Evolutionary conservation across 2,329 filamentous ascomycete genomes (phyloP).

Genomic region (Helotiales sp.): DNA sequence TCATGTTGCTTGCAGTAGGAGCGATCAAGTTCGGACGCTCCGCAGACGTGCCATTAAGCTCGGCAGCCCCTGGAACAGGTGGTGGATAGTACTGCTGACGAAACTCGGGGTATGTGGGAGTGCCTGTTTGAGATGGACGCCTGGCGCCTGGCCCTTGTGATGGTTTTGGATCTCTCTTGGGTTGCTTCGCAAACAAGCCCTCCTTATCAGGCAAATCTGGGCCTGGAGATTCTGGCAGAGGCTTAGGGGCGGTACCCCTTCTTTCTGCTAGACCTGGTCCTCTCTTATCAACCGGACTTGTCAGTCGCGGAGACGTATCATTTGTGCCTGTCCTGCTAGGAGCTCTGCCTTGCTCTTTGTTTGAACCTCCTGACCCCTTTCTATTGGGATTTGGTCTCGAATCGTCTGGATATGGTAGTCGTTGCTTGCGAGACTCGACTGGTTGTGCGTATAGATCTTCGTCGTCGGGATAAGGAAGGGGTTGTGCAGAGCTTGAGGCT

Average conservation of each 20-base stretch:
- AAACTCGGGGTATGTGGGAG: slow-evolving; percentile 28
- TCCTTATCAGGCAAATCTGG: slow-evolving; percentile 75
- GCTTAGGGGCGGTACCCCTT: slow-evolving; percentile 77
- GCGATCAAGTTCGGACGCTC: slow-evolving; percentile 26
- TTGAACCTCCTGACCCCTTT: slow-evolving; percentile 22
- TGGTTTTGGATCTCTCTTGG: slow-evolving; percentile 42
- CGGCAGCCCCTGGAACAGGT: slow-evolving; percentile 40
- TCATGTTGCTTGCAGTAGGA: slow-evolving; percentile 47
- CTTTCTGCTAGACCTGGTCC: slow-evolving; percentile 74
- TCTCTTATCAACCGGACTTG: slow-evolving; percentile 53
- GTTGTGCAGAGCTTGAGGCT: slow-evolving; percentile 67
- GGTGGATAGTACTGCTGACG: slow-evolving; percentile 55
- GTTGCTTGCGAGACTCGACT: slow-evolving; percentile 33
- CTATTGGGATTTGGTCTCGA: slow-evolving; percentile 23
- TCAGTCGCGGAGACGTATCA: slow-evolving; percentile 34
- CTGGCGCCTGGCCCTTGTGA: slow-evolving; percentile 16
- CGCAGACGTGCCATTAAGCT: slow-evolving; percentile 22
- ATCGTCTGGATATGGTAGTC: slow-evolving; percentile 38
- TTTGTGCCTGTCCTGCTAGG: slow-evolving; percentile 31
- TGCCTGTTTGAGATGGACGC: slow-evolving; percentile 23
- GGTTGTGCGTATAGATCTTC: slow-evolving; percentile 43
- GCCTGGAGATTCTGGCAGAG: slow-evolving; percentile 79
- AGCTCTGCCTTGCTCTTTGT: slow-evolving; percentile 21
- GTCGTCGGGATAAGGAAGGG: slow-evolving; percentile 74
- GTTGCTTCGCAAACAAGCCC: slow-evolving; percentile 69